Evolutionary conservation across 2,329 filamentous ascomycete species (phyloP).

Genomic region (Botrytis elliptica): DNA sequence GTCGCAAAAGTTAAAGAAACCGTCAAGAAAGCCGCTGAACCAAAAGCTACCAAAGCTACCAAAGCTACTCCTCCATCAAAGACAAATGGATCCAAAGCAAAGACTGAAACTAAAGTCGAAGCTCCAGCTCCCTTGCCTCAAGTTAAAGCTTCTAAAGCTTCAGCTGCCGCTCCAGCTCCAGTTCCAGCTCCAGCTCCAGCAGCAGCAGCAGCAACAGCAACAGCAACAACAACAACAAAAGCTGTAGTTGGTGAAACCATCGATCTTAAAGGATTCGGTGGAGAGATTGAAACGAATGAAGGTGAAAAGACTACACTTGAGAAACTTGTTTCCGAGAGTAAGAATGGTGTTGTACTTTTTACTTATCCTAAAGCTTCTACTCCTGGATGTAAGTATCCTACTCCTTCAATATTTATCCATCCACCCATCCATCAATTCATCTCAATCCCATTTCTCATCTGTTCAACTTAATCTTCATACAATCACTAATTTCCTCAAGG

Average conservation of each 20-base stretch:
- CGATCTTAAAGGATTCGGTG: conserved; percentile 59
- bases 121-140: conserved; percentile 35
- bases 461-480: background rate
- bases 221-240: conserved; percentile 26
- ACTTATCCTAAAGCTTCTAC: conserved; percentile 96
- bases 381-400: conserved; percentile 72
- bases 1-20: conserved; percentile 42
- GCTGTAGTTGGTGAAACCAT: conserved; percentile 56
- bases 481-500: conserved; percentile 52
- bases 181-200: conserved; percentile 27
- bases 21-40: conserved; percentile 12
- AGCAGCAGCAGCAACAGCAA: too few species aligned
- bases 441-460: background rate
- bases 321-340: conserved; percentile 77
- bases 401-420: background rate
- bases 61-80: conserved; percentile 41
- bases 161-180: conserved; percentile 29
- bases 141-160: conserved; percentile 35
- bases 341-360: conserved; percentile 84
- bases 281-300: conserved; percentile 81
- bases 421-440: background rate
- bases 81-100: conserved; percentile 43
- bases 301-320: conserved; percentile 77
- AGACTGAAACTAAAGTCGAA: conserved; percentile 42
- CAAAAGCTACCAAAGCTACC: background rate